Base-by-base conservation (phyloP, 129 eudicot species). In the Flaveria robusta region DNA sequence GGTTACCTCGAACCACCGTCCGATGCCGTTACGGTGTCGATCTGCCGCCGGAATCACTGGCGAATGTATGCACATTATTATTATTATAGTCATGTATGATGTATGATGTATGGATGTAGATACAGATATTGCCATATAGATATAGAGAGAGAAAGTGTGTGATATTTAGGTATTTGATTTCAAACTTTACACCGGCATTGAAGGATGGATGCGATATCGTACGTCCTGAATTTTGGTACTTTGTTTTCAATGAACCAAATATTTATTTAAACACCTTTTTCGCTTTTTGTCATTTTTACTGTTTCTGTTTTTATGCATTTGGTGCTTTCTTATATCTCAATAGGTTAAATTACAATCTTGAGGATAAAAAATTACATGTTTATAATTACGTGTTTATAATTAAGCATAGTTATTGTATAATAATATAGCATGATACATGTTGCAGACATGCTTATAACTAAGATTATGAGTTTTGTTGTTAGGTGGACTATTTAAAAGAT, bases 1-100 rank as follows among this genome's bases (percentile, higher is more conserved):
- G 76, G 71, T 63, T 70, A 65, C 60, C 82, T 75, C 64, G 71
- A 82, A 66, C 77, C 81, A 81, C 78, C 68, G 84, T 66, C 59
- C 64, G 77, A 66, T 77, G 26, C 43, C 64, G 74, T 73, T 66
- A 77, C 64, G 18, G 55, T 68, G 52, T 50, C 87, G 70, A 84
- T 72, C 49, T 54, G 73, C 63, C 68, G 85, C 80, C 85, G 85
- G 82, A 59, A 72, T 80, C 68, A 75, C 77, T 77, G 82, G 80
- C 66, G 11, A 34, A 50, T 78, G 18, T 29, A 46, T 59, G 31
- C 65, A 20, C 18, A 34, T 29, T 39, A 11, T 52, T 18, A 72
- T 37, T 47, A 14, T 12, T 43, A 11, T 56, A 63, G 42, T 75
- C 79, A 66, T 58, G 23, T 9, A 43, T 9, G 39, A 34, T 31